Evolutionary conservation across 129 eudicot genomes (phyloP).

Genomic region (Helianthus tuberosus): DNA sequence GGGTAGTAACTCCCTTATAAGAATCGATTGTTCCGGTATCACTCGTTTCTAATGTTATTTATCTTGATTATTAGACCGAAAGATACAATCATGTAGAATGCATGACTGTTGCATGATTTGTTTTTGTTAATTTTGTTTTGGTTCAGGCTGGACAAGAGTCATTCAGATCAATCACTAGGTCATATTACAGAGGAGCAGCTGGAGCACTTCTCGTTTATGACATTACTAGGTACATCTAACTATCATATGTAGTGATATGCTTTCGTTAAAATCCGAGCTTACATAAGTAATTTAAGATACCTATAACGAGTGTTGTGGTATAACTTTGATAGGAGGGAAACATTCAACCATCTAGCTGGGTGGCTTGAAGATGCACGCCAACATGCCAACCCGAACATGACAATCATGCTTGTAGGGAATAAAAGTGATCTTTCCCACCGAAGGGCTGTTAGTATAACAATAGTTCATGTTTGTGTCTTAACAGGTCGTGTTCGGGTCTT

Average conservation of each 20-base stretch:
- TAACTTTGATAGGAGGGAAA: too few relatives aligned
- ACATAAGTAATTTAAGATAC: too few relatives aligned
- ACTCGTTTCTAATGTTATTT: conserved; percentile 11
- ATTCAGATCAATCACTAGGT: conserved; percentile 83
- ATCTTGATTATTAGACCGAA: background rate
- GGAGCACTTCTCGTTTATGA: conserved; percentile 97
- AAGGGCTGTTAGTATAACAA: conserved; percentile 92
- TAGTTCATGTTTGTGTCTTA: too few relatives aligned
- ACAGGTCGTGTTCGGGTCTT: too few relatives aligned
- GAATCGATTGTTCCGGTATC: background rate
- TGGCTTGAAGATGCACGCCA: conserved; percentile 97
- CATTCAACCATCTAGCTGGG: conserved; percentile 88
- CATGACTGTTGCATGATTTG: too few relatives aligned
- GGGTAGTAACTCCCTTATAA: too few relatives aligned
- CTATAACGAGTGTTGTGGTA: background rate
- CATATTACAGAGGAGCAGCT: conserved; percentile 95
- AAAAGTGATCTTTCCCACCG: conserved; percentile 85
- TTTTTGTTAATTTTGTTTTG: too few relatives aligned
- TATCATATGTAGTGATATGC: background rate
- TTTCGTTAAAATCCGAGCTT: background rate
- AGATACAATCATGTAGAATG: too few relatives aligned
- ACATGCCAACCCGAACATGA: conserved; percentile 93
- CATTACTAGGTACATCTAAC: conserved; percentile 90
- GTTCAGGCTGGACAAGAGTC: conserved; percentile 93
- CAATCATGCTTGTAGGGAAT: conserved; percentile 87